phyloP scores from a whole-genome alignment of 2,329 filamentous ascomycete species.

The Fusarium sp. region DNA sequence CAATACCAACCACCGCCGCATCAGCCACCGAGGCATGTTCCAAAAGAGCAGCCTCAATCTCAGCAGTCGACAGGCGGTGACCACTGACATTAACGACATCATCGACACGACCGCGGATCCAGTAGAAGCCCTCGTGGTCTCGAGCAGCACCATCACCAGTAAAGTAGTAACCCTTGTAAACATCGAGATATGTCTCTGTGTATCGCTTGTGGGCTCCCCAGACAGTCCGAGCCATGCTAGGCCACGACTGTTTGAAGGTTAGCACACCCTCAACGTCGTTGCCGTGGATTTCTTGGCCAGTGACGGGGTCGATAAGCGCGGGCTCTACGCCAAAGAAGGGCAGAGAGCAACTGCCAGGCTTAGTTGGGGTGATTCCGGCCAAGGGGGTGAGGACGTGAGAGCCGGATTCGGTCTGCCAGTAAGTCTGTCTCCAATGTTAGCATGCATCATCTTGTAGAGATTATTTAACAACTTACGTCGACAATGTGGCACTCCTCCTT shows the following conservation, averaged over 20 bases:
- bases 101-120: slow-evolving; percentile 98
- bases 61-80: slow-evolving; percentile 93
- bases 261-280: slow-evolving; percentile 98
- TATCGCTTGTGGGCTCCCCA: slow-evolving; percentile 98
- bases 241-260: slow-evolving; percentile 97
- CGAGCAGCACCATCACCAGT: slow-evolving; percentile 93
- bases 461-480: slow-evolving; percentile 72
- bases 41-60: slow-evolving; percentile 96
- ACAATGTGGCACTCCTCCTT: slow-evolving; percentile 93
- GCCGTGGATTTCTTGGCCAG: slow-evolving; percentile 89
- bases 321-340: slow-evolving; percentile 99
- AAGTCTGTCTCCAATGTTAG: slow-evolving; percentile 70
- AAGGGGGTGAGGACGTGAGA: slow-evolving; percentile 95
- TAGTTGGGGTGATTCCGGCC: slow-evolving; percentile 92
- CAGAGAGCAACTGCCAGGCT: slow-evolving; percentile 93
- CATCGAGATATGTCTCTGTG: slow-evolving; percentile 97
- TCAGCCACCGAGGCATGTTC: slow-evolving; percentile 92
- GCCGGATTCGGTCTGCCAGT: slow-evolving; percentile 99
- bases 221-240: slow-evolving; percentile 97
- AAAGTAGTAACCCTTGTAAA: slow-evolving; percentile 99
- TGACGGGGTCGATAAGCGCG: slow-evolving; percentile 95
- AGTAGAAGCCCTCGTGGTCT: slow-evolving; percentile 99
- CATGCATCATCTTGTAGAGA: not conserved
- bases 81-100: slow-evolving; percentile 98
- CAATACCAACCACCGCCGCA: slow-evolving; percentile 91